Evolutionary conservation across 2,329 filamentous ascomycete species (phyloP).

Genomic region (Botryotinia calthae): DNA sequence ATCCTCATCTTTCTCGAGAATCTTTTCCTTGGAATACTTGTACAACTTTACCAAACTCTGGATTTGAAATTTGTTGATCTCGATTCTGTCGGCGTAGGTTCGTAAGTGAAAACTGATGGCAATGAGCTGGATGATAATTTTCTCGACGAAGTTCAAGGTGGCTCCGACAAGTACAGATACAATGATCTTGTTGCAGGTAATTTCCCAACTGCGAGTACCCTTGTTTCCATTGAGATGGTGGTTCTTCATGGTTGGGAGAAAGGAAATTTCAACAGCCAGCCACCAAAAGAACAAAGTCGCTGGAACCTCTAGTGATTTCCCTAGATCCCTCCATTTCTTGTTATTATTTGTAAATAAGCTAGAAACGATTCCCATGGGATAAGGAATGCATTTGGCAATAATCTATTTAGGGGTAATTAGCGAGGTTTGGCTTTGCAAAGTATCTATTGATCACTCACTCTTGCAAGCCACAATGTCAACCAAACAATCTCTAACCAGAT

Average conservation of each 20-base stretch:
- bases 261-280: slow-evolving; percentile 81
- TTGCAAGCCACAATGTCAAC: slow-evolving; percentile 79
- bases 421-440: neutral
- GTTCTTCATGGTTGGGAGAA: slow-evolving; percentile 73
- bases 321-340: slow-evolving; percentile 93
- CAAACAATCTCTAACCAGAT: slow-evolving; percentile 95
- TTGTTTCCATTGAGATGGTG: slow-evolving; percentile 52
- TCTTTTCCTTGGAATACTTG: slow-evolving; percentile 60
- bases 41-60: slow-evolving; percentile 64
- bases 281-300: slow-evolving; percentile 90
- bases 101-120: slow-evolving; percentile 88
- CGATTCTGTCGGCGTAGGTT: slow-evolving; percentile 87
- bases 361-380: slow-evolving; percentile 59
- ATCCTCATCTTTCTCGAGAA: slow-evolving; percentile 71
- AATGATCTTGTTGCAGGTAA: slow-evolving; percentile 78
- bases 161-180: slow-evolving; percentile 79
- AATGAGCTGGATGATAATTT: slow-evolving; percentile 92
- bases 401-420: slow-evolving; percentile 43
- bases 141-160: slow-evolving; percentile 81
- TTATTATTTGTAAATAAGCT: slow-evolving; percentile 77
- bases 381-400: slow-evolving; percentile 62
- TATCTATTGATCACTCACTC: slow-evolving; percentile 45
- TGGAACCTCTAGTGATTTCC: slow-evolving; percentile 79
- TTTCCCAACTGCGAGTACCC: slow-evolving; percentile 65
- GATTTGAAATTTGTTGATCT: slow-evolving; percentile 89